Evolutionary conservation across 2,329 filamentous ascomycete species (phyloP).

Genomic region (Monosporascus sp.): DNA sequence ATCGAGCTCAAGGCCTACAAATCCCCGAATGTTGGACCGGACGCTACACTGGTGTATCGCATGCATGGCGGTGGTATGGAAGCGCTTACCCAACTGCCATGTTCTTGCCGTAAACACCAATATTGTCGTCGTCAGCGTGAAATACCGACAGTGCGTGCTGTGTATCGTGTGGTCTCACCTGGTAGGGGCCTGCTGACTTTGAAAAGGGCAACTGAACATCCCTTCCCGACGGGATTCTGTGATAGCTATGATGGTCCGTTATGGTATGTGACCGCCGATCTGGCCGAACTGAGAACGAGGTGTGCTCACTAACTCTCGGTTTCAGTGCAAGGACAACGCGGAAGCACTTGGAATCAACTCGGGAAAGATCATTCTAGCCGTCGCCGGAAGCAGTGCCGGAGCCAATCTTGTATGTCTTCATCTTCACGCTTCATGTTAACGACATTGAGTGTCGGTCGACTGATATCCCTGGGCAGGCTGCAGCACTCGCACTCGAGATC

Average conservation of each 20-base stretch:
- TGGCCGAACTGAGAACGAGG: conserved; percentile 19
- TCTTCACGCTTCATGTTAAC: background rate
- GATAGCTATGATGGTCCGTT: conserved; percentile 45
- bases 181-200: conserved; percentile 7
- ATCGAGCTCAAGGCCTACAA: conserved; percentile 32
- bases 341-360: conserved; percentile 30
- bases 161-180: background rate
- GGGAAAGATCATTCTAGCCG: conserved; percentile 38
- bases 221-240: conserved; percentile 43
- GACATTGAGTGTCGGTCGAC: too few species aligned
- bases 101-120: conserved; percentile 22
- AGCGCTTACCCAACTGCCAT: background rate
- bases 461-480: conserved; percentile 13
- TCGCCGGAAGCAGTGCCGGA: conserved; percentile 45
- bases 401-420: conserved; percentile 36
- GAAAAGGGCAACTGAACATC: conserved; percentile 45
- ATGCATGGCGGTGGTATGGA: conserved; percentile 31
- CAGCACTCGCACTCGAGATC: conserved; percentile 24
- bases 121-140: conserved; percentile 32
- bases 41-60: conserved; percentile 25
- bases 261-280: conserved; percentile 22
- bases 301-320: conserved; percentile 30
- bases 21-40: conserved; percentile 14
- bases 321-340: conserved; percentile 40
- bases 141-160: conserved; percentile 29